Evolutionary conservation across 495 filamentous ascomycete species (phyloP).

Genomic region (Trypethelium eluteriae): DNA sequence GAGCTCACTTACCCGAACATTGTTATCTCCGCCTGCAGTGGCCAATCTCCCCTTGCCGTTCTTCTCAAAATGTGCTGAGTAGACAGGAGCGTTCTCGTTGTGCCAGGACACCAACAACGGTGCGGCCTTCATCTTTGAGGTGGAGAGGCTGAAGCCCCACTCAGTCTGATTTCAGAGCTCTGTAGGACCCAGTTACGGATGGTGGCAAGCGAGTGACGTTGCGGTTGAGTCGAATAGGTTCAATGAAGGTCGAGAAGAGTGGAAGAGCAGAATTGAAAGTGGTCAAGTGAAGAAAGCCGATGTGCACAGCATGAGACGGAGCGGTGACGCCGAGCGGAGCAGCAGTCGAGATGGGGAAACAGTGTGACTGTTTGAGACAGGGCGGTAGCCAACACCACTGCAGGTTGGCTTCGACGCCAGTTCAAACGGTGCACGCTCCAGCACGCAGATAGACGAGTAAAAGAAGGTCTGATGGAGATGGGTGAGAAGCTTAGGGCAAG

Average conservation of each 20-base stretch:
- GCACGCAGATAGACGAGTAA: background rate
- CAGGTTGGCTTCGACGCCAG: background rate
- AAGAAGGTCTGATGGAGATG: background rate
- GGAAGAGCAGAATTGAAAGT: background rate
- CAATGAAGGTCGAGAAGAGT: background rate
- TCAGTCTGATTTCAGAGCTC: background rate
- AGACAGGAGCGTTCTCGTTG: constrained; percentile 87
- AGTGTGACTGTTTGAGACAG: background rate
- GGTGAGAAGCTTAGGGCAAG: background rate
- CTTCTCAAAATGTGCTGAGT: constrained; percentile 91
- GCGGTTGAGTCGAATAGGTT: background rate
- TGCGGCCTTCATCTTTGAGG: constrained; percentile 71
- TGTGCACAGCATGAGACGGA: constrained; percentile 10
- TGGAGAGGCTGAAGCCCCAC: constrained; percentile 12
- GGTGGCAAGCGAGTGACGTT: background rate
- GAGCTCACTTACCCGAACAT: constrained; percentile 68
- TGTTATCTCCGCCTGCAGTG: constrained; percentile 92
- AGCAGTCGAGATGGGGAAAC: background rate
- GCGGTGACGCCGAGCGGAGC: constrained; percentile 2
- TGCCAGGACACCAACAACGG: constrained; percentile 94
- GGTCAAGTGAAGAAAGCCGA: background rate
- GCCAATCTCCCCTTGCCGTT: constrained; percentile 88
- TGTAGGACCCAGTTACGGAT: background rate
- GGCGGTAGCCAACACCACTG: background rate
- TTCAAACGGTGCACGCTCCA: background rate